Conservation (phyloP, 768 basidiomycete species). For the Fibroporia radiculosa region DNA sequence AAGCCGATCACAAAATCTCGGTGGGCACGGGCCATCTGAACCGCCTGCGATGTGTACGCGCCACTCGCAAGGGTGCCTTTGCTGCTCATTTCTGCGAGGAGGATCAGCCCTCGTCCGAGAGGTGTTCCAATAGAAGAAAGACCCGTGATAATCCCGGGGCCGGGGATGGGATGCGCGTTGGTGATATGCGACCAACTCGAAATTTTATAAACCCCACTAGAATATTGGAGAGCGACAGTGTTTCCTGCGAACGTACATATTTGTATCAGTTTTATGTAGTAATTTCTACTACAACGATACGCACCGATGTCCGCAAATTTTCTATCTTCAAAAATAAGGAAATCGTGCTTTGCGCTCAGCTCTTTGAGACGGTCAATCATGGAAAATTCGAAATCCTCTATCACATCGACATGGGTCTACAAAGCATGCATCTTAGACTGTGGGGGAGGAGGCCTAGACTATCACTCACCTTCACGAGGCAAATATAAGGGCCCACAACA, state of each 20-base stretch:
- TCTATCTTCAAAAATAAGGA: conserved; percentile 95
- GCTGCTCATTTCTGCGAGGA: conserved; percentile 96
- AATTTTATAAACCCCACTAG: conserved; percentile 87
- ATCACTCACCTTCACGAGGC: conserved; percentile 80
- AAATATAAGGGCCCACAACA: conserved; percentile 81
- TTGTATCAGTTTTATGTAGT: not conserved
- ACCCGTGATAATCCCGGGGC: conserved; percentile 91
- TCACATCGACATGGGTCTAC: conserved; percentile 94
- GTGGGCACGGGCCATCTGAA: conserved; percentile 78
- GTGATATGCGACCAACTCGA: conserved; percentile 95
- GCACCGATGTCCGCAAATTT: conserved; percentile 98
- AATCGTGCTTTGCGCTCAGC: conserved; percentile 77
- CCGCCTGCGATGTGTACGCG: conserved; percentile 74
- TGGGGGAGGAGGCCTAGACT: conserved; percentile 1
- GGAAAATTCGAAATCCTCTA: conserved; percentile 79
- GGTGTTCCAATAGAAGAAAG: conserved; percentile 82
- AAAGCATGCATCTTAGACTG: conserved; percentile 18
- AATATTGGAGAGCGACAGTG: conserved; percentile 93
- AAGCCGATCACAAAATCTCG: conserved; percentile 93
- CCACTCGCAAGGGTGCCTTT: conserved; percentile 80
- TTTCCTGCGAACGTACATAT: conserved; percentile 56
- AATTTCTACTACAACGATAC: conserved; percentile 11
- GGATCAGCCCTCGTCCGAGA: conserved; percentile 75
- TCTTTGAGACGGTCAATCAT: conserved; percentile 62
- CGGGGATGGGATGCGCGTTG: conserved; percentile 93